A percentile compares a stretch with the other conserved stretches of the same genome.
These are phyloP conservation scores for Candida koratica DNA, from an alignment of 805 yeast species.

Conservation along the genomic window DNA sequence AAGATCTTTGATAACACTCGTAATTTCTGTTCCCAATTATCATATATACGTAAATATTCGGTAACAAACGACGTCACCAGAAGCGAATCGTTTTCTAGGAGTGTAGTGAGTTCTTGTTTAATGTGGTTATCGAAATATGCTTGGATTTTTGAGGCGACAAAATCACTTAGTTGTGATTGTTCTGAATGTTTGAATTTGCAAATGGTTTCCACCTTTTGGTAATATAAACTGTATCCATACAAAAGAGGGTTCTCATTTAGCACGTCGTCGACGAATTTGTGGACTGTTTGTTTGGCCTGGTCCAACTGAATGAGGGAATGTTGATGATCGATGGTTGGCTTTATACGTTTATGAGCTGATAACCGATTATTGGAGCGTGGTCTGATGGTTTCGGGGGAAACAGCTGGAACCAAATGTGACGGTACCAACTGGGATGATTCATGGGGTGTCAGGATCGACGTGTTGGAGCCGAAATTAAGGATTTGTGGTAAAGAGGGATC, in stretches of 20 bases:
- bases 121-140: constrained; percentile 13
- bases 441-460: background rate
- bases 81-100: constrained; percentile 5
- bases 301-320: constrained; percentile 15
- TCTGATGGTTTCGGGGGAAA: background rate
- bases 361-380: background rate
- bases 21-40: constrained; percentile 25
- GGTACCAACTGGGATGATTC: constrained; percentile 2
- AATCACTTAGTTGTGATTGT: constrained; percentile 25
- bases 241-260: constrained; percentile 16
- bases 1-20: constrained; percentile 26
- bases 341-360: constrained; percentile 16
- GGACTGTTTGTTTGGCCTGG: constrained; percentile 10
- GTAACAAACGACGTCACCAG: constrained; percentile 4
- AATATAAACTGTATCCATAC: constrained; percentile 23
- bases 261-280: constrained; percentile 19
- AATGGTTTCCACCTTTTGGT: constrained; percentile 28
- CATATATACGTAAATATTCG: constrained; percentile 16
- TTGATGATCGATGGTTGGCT: constrained; percentile 16
- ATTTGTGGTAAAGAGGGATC: constrained; percentile 14
- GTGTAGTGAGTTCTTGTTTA: constrained; percentile 9
- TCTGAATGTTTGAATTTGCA: constrained; percentile 32
- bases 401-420: background rate
- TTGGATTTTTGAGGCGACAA: constrained; percentile 20
- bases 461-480: constrained; percentile 12